Evolutionary conservation across 805 yeast species (phyloP).

Genomic region (Maudiozyma bulderi): DNA sequence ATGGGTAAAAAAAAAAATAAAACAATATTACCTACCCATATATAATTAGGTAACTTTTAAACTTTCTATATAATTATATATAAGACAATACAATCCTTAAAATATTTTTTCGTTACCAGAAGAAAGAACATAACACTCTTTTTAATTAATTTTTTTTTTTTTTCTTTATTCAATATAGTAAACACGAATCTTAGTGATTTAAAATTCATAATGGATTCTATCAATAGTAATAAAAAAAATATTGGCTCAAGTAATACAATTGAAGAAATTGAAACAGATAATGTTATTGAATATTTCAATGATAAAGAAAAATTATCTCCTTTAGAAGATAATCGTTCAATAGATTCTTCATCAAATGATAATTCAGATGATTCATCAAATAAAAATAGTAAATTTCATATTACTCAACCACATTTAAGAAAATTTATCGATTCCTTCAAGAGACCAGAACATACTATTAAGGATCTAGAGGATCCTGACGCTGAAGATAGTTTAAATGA

Average conservation of each 20-base stretch:
- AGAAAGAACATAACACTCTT: not conserved
- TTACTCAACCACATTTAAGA: constrained; percentile 5
- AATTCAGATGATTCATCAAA: not conserved
- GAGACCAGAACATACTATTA: constrained; percentile 6
- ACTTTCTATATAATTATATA: too few species aligned
- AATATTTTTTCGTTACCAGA: too few species aligned
- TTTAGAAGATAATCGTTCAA: not conserved
- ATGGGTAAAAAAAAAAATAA: too few species aligned
- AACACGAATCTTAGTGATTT: not conserved
- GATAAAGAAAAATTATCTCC: constrained; percentile 1
- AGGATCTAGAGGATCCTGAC: not conserved
- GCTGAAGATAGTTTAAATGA: not conserved
- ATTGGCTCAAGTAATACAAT: not conserved
- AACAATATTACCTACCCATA: too few species aligned
- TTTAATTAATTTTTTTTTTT: not conserved
- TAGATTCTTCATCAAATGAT: not conserved
- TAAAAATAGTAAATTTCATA: not conserved
- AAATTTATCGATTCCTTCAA: constrained; percentile 36
- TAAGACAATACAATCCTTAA: too few species aligned
- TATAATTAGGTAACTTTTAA: too few species aligned
- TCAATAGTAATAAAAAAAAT: not conserved
- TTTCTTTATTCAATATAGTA: not conserved
- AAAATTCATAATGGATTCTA: not conserved
- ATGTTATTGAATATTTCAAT: constrained; percentile 15
- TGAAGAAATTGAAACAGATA: constrained; percentile 6